Percentiles rank a stretch among this genome's conserved stretches.
Conservation (phyloP, 2,329 filamentous ascomycete genomes). For the Alternaria brassicicola region DNA sequence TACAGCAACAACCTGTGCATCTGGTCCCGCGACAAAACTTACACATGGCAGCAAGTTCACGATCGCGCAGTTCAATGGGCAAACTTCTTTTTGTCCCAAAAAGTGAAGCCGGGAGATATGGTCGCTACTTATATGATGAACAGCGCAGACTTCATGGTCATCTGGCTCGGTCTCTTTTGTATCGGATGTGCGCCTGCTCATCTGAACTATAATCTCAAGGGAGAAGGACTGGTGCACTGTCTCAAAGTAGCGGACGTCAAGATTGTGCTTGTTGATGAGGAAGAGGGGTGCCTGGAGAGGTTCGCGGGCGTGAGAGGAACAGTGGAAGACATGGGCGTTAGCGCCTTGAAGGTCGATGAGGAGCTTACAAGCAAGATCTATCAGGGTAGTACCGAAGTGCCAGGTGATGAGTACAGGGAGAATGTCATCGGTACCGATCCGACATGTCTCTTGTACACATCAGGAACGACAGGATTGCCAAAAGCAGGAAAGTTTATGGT, state of each 20-base stretch:
- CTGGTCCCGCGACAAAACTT: conserved; percentile 66
- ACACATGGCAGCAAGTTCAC: conserved; percentile 42
- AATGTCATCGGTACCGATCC: conserved; percentile 60
- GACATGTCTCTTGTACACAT: conserved; percentile 71
- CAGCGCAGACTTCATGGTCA: conserved; percentile 68
- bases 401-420: conserved; percentile 61
- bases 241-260: conserved; percentile 62
- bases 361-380: conserved; percentile 29
- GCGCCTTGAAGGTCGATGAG: conserved; percentile 23
- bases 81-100: conserved; percentile 51
- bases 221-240: conserved; percentile 68
- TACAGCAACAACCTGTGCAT: conserved; percentile 61
- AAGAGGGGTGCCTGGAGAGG: conserved; percentile 38
- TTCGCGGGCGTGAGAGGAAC: conserved; percentile 22
- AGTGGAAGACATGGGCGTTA: conserved; percentile 30
- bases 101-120: conserved; percentile 65
- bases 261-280: conserved; percentile 64
- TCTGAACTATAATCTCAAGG: conserved; percentile 71
- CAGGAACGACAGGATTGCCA: conserved; percentile 74
- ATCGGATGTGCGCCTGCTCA: conserved; percentile 72
- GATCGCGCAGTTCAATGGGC: conserved; percentile 40
- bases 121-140: conserved; percentile 72
- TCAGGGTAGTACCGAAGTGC: conserved; percentile 41
- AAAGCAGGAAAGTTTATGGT: conserved; percentile 55
- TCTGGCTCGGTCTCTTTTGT: conserved; percentile 68